phyloP scores from a whole-genome alignment of 179 eudicot species.

The Beta lomatogona region DNA sequence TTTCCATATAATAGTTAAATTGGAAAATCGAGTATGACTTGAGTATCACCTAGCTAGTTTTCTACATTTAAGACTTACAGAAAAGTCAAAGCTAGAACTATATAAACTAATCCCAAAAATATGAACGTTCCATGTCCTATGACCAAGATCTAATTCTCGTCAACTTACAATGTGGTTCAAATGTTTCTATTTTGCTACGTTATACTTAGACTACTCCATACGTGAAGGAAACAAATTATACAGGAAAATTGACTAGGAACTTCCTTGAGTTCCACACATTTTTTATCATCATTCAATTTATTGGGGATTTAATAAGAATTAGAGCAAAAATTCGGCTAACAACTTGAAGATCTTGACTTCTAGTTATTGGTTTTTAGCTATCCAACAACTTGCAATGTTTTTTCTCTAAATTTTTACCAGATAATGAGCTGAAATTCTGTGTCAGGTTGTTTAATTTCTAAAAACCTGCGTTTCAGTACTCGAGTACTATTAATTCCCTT shows the following conservation, averaged over 20 bases:
- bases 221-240: neutral
- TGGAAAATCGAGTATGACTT: too few species aligned
- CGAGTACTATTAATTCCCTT: too few species aligned
- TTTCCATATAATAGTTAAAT: too few species aligned
- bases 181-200: neutral
- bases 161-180: conserved; percentile 18
- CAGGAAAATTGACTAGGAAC: neutral
- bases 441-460: neutral
- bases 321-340: conserved; percentile 20
- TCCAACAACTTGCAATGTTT: neutral
- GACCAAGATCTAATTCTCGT: neutral
- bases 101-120: neutral
- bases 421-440: neutral
- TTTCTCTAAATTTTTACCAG: neutral
- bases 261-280: conserved; percentile 30
- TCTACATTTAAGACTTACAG: neutral
- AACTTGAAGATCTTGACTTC: conserved; percentile 3
- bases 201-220: neutral
- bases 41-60: too few species aligned
- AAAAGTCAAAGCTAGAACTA: neutral
- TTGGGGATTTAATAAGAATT: neutral
- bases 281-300: conserved; percentile 9
- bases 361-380: conserved; percentile 3
- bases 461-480: neutral
- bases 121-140: neutral